Conservation (phyloP, 306 rosid species). For the Notholithocarpus densiflorus region DNA sequence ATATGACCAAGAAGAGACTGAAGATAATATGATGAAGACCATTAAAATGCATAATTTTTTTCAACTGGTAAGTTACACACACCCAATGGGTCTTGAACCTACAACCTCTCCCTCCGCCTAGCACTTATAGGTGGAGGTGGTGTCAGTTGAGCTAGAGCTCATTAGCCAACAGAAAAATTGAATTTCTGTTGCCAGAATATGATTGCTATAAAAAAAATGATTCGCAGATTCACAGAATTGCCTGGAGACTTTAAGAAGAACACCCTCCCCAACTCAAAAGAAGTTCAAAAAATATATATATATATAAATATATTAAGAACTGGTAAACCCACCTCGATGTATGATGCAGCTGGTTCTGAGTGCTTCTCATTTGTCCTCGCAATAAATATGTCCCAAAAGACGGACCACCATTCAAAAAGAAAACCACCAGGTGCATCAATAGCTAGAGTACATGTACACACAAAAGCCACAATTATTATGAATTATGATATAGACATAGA, state of each 20-base stretch:
- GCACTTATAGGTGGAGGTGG: too few species aligned
- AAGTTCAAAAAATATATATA: background rate
- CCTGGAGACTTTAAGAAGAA: background rate
- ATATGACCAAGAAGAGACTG: background rate
- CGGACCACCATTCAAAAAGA: slow-evolving; percentile 94
- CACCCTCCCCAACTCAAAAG: background rate
- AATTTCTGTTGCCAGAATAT: background rate
- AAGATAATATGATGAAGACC: background rate
- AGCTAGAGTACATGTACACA: slow-evolving; percentile 40
- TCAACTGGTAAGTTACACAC: too few species aligned
- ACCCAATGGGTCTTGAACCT: too few species aligned
- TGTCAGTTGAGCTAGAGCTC: too few species aligned
- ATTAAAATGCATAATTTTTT: background rate
- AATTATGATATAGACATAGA: background rate
- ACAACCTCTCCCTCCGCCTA: too few species aligned
- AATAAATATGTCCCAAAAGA: slow-evolving; percentile 72
- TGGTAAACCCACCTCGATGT: slow-evolving; percentile 41
- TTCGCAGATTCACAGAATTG: background rate
- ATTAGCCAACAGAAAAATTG: background rate
- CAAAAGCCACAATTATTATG: slow-evolving; percentile 6
- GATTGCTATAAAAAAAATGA: background rate
- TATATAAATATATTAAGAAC: background rate
- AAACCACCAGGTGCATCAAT: slow-evolving; percentile 71
- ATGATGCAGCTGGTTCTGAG: slow-evolving; percentile 63
- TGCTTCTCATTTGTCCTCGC: slow-evolving; percentile 51